Conservation (phyloP, 306 rosid species). For the Potentilla sterilis region DNA sequence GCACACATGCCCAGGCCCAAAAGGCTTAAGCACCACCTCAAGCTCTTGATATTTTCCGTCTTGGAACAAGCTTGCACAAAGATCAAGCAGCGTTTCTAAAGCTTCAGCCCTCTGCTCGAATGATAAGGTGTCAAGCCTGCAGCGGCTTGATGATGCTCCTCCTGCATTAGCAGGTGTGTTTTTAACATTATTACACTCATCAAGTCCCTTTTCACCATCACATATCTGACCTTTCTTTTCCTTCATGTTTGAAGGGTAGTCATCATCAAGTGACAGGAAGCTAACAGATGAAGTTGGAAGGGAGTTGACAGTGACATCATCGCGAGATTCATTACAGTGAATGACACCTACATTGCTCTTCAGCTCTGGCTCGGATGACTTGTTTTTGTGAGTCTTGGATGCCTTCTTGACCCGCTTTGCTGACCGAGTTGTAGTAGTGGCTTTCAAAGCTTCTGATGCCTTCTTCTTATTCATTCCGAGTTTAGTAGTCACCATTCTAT, state of each 20-base stretch:
- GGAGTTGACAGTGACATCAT: neutral
- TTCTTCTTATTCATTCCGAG: neutral
- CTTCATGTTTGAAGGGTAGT: neutral
- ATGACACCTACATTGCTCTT: neutral
- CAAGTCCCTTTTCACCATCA: constrained; percentile 41
- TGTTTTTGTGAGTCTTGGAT: neutral
- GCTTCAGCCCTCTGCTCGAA: constrained; percentile 86
- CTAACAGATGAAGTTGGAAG: neutral
- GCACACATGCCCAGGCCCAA: constrained; percentile 86
- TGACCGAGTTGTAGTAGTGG: neutral
- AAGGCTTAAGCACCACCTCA: constrained; percentile 88
- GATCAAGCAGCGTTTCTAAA: constrained; percentile 90
- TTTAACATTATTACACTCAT: constrained; percentile 63
- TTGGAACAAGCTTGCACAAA: constrained; percentile 84
- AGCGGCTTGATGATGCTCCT: constrained; percentile 56
- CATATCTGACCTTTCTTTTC: neutral
- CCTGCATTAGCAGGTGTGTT: constrained; percentile 49
- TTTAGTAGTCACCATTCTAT: neutral
- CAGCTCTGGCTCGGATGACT: neutral
- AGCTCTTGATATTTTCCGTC: constrained; percentile 84
- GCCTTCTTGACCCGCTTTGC: neutral
- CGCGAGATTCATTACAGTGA: neutral
- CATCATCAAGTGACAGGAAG: neutral
- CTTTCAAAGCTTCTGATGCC: neutral
- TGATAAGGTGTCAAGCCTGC: constrained; percentile 73